Conservation (phyloP, 176 grass and related monocot genomes). For the Bonia amplexicaulis region DNA sequence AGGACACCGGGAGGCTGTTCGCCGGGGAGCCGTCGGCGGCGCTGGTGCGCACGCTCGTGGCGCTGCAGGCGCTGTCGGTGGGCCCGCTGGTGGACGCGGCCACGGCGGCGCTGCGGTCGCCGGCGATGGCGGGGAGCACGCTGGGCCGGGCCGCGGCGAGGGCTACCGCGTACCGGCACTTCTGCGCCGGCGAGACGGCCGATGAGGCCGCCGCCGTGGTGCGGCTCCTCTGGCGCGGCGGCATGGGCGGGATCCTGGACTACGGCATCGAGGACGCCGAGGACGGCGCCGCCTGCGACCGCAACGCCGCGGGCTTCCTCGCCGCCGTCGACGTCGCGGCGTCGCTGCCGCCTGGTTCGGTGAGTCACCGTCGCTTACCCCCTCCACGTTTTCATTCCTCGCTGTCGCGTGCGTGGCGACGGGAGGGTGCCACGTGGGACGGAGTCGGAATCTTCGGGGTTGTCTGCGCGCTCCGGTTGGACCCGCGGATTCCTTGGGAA, state of each 20-base stretch:
- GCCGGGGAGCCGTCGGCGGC: slow-evolving; percentile 43
- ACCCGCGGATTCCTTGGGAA: slow-evolving; percentile 56
- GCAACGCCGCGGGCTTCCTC: slow-evolving; percentile 59
- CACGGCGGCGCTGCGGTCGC: slow-evolving; percentile 39
- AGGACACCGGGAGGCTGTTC: slow-evolving; percentile 65
- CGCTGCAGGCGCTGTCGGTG: slow-evolving; percentile 57
- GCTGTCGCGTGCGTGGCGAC: background rate
- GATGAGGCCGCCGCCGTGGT: slow-evolving; percentile 53
- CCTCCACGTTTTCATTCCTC: background rate
- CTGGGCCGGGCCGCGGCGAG: slow-evolving; percentile 32
- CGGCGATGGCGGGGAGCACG: slow-evolving; percentile 39
- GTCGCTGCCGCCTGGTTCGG: slow-evolving; percentile 50
- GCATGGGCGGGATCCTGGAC: slow-evolving; percentile 75
- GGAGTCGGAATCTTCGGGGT: slow-evolving; percentile 39
- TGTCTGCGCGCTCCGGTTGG: background rate
- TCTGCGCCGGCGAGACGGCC: slow-evolving; percentile 76
- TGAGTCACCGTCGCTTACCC: slow-evolving; percentile 25
- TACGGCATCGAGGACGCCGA: slow-evolving; percentile 90
- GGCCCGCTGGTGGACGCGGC: slow-evolving; percentile 61
- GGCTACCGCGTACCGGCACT: slow-evolving; percentile 62
- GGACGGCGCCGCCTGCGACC: slow-evolving; percentile 55
- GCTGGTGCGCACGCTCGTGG: slow-evolving; percentile 54
- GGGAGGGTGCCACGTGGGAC: slow-evolving; percentile 26
- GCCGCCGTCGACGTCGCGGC: slow-evolving; percentile 60
- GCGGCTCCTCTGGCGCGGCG: slow-evolving; percentile 40